phyloP scores from a whole-genome alignment of 2,329 filamentous ascomycete species.

The Diaporthe longicolla region DNA sequence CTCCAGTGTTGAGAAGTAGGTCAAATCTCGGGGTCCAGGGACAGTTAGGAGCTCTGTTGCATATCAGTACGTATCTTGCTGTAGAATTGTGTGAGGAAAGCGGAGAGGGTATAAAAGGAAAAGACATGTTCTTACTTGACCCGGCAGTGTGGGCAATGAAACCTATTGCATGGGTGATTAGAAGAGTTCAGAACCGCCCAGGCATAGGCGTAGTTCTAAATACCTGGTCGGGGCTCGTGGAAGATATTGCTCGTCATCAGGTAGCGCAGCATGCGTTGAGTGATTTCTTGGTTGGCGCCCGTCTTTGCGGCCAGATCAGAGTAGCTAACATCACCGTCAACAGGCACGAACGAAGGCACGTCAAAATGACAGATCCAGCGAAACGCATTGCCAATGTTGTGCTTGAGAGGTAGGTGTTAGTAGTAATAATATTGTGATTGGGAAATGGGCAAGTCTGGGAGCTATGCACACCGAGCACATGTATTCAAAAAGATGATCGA shows the following conservation, averaged over 20 bases:
- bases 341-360: conserved; percentile 15
- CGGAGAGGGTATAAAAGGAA: not conserved
- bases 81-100: not conserved
- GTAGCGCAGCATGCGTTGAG: conserved; percentile 22
- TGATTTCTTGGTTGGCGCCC: conserved; percentile 3
- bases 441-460: not conserved
- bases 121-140: not conserved
- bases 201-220: too few relatives aligned
- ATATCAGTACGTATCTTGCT: not conserved
- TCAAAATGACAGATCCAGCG: conserved; percentile 12
- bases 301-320: conserved; percentile 20
- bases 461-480: conserved; percentile 2
- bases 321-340: not conserved
- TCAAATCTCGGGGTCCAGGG: not conserved
- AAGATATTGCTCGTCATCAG: conserved; percentile 25
- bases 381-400: conserved; percentile 1
- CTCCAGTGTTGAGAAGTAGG: not conserved
- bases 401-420: not conserved
- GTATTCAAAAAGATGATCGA: conserved; percentile 14
- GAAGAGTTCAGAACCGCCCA: not conserved
- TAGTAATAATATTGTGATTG: not conserved
- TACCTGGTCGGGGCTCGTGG: conserved; percentile 18
- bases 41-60: not conserved
- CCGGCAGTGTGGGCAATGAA: conserved; percentile 16
- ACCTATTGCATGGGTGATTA: not conserved